Conservation (phyloP, 345 rosid genomes). For the Hirschfeldia incana region DNA sequence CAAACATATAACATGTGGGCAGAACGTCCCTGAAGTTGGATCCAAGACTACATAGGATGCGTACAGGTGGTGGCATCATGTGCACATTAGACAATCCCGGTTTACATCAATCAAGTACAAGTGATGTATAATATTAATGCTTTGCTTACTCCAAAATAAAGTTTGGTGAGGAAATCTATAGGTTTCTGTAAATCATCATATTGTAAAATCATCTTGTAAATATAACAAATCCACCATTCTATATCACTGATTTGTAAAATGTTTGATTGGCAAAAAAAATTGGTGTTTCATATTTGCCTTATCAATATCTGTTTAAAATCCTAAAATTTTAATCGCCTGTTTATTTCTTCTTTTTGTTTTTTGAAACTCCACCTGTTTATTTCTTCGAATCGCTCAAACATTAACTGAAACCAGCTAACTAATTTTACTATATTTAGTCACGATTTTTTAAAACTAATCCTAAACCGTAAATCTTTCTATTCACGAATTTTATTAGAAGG, state of each 20-base stretch:
- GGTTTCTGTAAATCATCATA: neutral
- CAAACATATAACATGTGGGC: conserved; percentile 22
- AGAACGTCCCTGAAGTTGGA: conserved; percentile 4
- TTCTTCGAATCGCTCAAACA: neutral
- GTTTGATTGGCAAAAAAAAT: neutral
- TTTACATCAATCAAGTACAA: conserved; percentile 34
- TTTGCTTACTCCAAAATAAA: neutral
- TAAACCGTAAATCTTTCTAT: no score
- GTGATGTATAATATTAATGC: conserved; percentile 7
- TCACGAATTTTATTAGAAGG: neutral
- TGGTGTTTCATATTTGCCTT: neutral
- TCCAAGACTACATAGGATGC: conserved; percentile 26
- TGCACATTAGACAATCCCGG: conserved; percentile 24
- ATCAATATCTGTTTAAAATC: neutral
- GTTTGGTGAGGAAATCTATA: neutral
- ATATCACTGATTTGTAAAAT: neutral
- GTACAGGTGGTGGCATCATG: conserved; percentile 21
- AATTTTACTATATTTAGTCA: neutral
- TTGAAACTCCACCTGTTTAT: neutral
- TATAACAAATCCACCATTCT: conserved; percentile 8
- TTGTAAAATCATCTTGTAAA: neutral
- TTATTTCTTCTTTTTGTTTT: neutral
- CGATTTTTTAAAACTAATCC: neutral
- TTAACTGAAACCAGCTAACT: neutral
- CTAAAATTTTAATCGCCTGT: neutral